Evolutionary conservation across 2,329 filamentous ascomycete species (phyloP).

Genomic region (Fusarium sp.): DNA sequence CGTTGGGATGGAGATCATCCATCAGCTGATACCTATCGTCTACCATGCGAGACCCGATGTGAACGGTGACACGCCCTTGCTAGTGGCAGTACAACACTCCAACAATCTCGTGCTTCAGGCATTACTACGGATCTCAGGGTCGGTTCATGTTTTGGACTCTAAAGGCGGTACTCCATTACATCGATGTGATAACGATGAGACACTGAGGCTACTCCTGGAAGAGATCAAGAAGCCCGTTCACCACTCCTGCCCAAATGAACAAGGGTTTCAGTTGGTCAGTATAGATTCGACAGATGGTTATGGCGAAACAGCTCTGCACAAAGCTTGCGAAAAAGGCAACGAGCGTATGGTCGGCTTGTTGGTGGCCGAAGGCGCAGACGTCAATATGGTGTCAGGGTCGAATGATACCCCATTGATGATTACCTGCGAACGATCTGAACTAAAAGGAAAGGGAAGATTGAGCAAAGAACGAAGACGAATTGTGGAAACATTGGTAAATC

Average conservation of each 20-base stretch:
- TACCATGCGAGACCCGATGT: background rate
- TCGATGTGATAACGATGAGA: background rate
- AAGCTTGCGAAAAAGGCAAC: slow-evolving; percentile 16
- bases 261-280: background rate
- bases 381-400: background rate
- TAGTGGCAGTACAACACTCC: slow-evolving; percentile 8
- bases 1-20: background rate
- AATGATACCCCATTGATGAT: slow-evolving; percentile 11
- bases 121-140: background rate
- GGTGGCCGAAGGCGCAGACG: slow-evolving; percentile 10
- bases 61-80: slow-evolving; percentile 12
- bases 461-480: background rate
- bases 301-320: slow-evolving; percentile 8
- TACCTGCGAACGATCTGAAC: background rate
- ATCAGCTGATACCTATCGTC: slow-evolving; percentile 1
- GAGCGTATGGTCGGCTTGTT: background rate
- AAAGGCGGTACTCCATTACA: slow-evolving; percentile 15
- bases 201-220: background rate
- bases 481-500: background rate
- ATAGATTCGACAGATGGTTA: slow-evolving; percentile 11
- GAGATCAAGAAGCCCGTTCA: slow-evolving; percentile 18
- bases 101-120: slow-evolving; percentile 2
- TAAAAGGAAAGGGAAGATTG: background rate
- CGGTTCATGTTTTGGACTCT: background rate
- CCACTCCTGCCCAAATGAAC: background rate